Percentiles rank a stretch among this genome's conserved stretches.
Conservation (phyloP, 192 early-diverging fungal species). For the Backusella mclennaniae region DNA sequence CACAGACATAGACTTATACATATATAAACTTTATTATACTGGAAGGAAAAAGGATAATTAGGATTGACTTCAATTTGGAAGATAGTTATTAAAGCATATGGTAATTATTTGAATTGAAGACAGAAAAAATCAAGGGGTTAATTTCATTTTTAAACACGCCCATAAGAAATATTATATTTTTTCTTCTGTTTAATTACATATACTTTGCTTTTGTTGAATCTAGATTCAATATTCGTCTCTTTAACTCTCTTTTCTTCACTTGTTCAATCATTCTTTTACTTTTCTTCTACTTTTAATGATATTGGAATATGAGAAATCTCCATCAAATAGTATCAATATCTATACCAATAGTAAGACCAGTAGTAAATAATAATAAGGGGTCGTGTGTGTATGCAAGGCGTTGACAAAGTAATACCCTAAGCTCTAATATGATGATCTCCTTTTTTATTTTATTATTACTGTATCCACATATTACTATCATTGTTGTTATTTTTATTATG, state of each 20-base stretch:
- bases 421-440: constrained; percentile 1
- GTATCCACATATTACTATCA: neutral
- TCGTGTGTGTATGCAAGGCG: neutral
- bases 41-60: neutral
- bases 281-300: neutral
- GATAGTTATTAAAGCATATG: neutral
- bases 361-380: neutral
- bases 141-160: constrained; percentile 8
- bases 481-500: neutral
- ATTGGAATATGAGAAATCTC: neutral
- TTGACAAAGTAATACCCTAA: neutral
- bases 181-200: neutral
- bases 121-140: constrained; percentile 6
- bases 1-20: neutral
- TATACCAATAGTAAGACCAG: neutral
- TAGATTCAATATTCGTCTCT: neutral
- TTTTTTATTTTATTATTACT: neutral
- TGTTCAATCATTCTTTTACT: neutral
- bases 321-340: neutral
- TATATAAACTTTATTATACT: no score
- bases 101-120: neutral
- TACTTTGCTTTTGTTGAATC: neutral
- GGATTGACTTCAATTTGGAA: neutral
- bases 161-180: neutral
- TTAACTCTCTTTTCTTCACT: neutral